Evolutionary conservation across 768 basidiomycete species (phyloP), one percentile per base, ranked within the genome.

Genomic region (Boletus reticulatus): DNA sequence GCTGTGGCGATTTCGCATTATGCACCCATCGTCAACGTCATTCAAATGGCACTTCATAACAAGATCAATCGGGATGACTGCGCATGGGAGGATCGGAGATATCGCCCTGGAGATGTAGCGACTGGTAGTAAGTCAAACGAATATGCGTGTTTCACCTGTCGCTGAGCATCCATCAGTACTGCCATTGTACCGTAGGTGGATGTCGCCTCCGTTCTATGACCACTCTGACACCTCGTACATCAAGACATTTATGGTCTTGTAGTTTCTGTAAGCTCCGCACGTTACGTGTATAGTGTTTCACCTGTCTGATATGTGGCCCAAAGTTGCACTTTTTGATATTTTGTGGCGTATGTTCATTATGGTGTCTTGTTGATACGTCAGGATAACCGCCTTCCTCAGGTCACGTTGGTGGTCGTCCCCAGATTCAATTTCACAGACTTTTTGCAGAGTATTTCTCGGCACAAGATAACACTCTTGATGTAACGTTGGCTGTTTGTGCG

Each of bases 1-100:
- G 89, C 86, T 11, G 85, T 88, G 17, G 78, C 76, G 9, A 84
- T 90, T 53, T 66, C 88, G 0, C 88, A 90, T 66, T 84, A 82
- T 63, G 69, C 79, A 0, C 79, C 87, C 6, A 84, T 89, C 31
- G 75, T 80, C 17, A 89, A 88, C 62, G 71, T 84, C 5, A 63
- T 86, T n/a, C 84, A 87, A 69, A 83, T 75, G 73, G 79, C 78
- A 1, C 53, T 75, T 39, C 83, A 84, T 61, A 76, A 77, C 60
- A 76, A 73, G 42, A 59, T 81, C 10, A 72, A 72, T 53, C 64
- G 69, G 34, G 75, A 82, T 48, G 68, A 68, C 31, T 63, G 71
- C 68, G 32, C 67, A 50, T 52, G 72, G 70, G 70, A 78, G 67
- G 52, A 70, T 69, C 64, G 74, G 74, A 64, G 73, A 57, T 68